These are phyloP conservation scores for Pelargonium cotyledonis DNA, from an alignment of 441 rosid genomes.

Conservation along the genomic window DNA sequence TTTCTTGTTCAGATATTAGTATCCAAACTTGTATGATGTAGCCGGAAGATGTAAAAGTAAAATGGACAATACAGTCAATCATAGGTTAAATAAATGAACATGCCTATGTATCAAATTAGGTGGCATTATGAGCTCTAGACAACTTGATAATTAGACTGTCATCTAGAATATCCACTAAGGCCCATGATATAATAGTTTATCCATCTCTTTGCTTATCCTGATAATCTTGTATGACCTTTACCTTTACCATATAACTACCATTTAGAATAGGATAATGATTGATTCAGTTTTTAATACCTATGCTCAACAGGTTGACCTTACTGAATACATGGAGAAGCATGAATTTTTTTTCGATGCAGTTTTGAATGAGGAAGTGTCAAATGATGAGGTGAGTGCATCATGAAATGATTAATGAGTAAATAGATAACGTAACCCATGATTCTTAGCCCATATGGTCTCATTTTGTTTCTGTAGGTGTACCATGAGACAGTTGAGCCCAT, in stretches of 20 bases:
- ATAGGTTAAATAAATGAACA: not conserved
- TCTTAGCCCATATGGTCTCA: constrained; percentile 10
- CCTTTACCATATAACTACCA: not conserved
- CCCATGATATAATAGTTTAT: too few species aligned
- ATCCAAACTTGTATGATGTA: not conserved
- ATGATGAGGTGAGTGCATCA: constrained; percentile 66
- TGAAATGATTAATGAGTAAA: constrained; percentile 4
- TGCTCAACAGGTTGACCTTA: constrained; percentile 79
- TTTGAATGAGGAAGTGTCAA: constrained; percentile 88
- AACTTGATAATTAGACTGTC: too few species aligned
- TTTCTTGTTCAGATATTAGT: not conserved
- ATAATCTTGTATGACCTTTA: not conserved
- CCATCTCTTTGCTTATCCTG: not conserved
- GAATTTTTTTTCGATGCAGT: constrained; percentile 96
- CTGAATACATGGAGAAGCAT: constrained; percentile 87
- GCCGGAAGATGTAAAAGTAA: not conserved
- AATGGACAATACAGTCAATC: constrained; percentile 5
- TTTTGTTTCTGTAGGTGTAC: constrained; percentile 54
- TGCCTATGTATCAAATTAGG: not conserved
- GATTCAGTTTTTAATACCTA: constrained; percentile 7
- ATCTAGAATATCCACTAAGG: too few species aligned
- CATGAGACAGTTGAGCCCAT: constrained; percentile 93
- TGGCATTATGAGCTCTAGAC: not conserved
- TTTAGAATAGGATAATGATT: not conserved
- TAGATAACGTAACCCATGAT: not conserved